Base-by-base conservation (phyloP, 257 asterid species). In the Capsicum baccatum region DNA sequence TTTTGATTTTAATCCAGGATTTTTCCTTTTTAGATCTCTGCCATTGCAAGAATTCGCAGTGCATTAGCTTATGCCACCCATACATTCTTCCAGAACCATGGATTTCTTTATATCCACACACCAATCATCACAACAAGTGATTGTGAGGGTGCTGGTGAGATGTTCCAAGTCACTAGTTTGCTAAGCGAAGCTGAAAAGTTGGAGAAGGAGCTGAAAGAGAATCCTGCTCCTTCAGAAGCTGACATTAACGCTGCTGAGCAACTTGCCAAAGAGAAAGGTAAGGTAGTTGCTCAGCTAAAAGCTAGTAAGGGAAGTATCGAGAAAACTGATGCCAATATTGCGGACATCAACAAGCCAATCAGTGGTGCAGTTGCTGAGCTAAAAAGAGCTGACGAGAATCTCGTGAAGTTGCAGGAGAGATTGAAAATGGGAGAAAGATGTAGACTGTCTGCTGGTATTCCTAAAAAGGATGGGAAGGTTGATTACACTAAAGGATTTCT, bases 91-190 rank as follows among this genome's bases (percentile, higher is more conserved):
- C n/a, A 94, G 79, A 87, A 94, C 66, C 95, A 94, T 83, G 95
- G 94, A 3, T 97, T 97, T 87, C 94, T 97, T 19, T 94, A 94
- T 81, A 93, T 97, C 76, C 98, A 97, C 85, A 97, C 99, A 59
- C 98, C 99, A 60, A 93, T 96, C 66, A 85, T 97, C 80, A 94
- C 99, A 42, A 95, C 99, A 57, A 97, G 98, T 88, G 99, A 97
- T 85, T 97, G 99, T 83, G 99, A 96, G 92, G 99, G 99, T 81
- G 99, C 99, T 26, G 99, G 99, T n/a, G 99, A 97, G 92, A 97
- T 97, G 99, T 97, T 97, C 85, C 98, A 97, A 89, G 99, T 95
- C 86, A 94, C 99, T 42, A 92, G 97, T 59, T 58, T 94, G 68
- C 57, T 97, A 19, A 90, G 70, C 26, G 97, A 92, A 19, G 96